Evolutionary conservation across 148 eudicot genomes (phyloP).

Genomic region (Polygonum maritimum): DNA sequence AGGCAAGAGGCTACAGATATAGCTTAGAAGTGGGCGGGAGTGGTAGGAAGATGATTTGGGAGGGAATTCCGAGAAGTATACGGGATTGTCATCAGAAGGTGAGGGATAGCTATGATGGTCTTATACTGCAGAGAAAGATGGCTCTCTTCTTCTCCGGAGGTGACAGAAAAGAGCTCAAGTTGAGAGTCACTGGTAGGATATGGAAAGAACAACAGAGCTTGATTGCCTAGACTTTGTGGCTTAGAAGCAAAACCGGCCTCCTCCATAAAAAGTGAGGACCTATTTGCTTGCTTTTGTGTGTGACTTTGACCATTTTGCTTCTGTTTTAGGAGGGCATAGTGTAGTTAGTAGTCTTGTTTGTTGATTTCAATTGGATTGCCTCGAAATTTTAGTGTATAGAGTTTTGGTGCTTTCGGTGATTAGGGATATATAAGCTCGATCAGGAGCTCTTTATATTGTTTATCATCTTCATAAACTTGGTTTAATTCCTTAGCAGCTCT

Average conservation of each 20-base stretch:
- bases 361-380: not conserved
- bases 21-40: conserved; percentile 40
- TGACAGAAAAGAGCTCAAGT: conserved; percentile 34
- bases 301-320: not conserved
- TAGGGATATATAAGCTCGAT: too few relatives aligned
- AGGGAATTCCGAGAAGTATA: conserved; percentile 56
- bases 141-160: conserved; percentile 50
- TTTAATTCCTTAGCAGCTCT: too few relatives aligned
- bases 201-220: conserved; percentile 30
- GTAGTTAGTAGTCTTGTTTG: not conserved
- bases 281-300: not conserved
- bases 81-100: conserved; percentile 43
- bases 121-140: conserved; percentile 38
- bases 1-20: conserved; percentile 40
- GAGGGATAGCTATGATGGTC: conserved; percentile 55
- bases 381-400: too few relatives aligned
- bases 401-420: too few relatives aligned
- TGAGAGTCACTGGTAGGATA: conserved; percentile 38
- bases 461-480: too few relatives aligned
- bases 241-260: not conserved
- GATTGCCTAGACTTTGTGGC: not conserved
- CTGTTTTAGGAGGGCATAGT: not conserved
- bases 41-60: conserved; percentile 46
- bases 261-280: not conserved
- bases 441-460: too few relatives aligned